Percentiles rank a stretch among this genome's conserved stretches.
phyloP scores from a whole-genome alignment of 176 grass and related monocot genomes.

The Oryza meyeriana region DNA sequence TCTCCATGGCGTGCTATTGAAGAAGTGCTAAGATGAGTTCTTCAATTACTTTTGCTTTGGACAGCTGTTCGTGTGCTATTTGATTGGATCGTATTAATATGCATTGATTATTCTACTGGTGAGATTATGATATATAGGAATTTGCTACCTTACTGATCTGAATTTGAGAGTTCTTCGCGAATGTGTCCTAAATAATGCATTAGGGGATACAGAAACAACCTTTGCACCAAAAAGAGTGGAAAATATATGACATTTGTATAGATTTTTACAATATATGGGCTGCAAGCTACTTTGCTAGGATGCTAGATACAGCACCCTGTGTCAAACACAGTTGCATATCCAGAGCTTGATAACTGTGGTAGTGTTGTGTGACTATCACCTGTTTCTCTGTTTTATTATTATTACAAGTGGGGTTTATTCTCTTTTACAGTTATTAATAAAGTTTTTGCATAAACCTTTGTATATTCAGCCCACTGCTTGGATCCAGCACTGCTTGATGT shows the following conservation, averaged over 20 bases:
- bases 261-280: not conserved
- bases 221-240: not conserved
- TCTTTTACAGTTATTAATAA: not conserved
- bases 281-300: not conserved
- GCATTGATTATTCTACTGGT: not conserved
- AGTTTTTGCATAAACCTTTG: conserved; percentile 4
- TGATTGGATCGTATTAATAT: not conserved
- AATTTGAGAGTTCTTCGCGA: conserved; percentile 1
- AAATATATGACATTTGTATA: not conserved
- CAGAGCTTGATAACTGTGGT: conserved; percentile 15
- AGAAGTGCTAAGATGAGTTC: not conserved
- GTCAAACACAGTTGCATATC: not conserved
- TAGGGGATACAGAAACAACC: not conserved
- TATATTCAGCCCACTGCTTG: not conserved
- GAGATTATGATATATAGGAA: not conserved
- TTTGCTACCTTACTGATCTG: not conserved
- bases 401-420: not conserved
- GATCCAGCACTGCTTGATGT: not conserved
- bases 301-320: not conserved
- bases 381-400: not conserved
- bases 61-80: not conserved
- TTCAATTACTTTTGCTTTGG: not conserved
- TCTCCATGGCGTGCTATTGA: not conserved
- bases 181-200: not conserved
- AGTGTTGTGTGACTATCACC: not conserved